phyloP scores from a whole-genome alignment of 1,139 yeast genomes.

The Yamadazyma taylorii region DNA sequence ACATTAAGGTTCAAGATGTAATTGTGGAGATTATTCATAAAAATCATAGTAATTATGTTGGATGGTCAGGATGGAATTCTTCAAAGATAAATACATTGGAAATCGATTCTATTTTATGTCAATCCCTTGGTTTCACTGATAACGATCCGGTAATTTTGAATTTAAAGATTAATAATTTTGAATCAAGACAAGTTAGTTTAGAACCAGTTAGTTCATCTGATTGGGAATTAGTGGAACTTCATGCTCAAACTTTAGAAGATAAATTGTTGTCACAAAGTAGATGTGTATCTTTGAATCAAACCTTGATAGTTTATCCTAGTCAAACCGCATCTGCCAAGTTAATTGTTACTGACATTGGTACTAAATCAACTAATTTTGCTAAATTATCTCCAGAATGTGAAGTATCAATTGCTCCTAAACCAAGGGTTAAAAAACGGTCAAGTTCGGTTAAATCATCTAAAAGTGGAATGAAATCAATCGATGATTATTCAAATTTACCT shows the following conservation, averaged over 20 bases:
- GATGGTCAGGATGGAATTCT: conserved; percentile 78
- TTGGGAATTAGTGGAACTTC: conserved; percentile 89
- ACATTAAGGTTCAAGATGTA: conserved; percentile 60
- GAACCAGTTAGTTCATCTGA: conserved; percentile 80
- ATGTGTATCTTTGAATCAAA: conserved; percentile 62
- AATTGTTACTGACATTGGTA: conserved; percentile 62
- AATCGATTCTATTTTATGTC: conserved; percentile 41
- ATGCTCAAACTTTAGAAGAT: conserved; percentile 76
- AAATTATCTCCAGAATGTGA: conserved; percentile 73
- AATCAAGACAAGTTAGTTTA: conserved; percentile 62
- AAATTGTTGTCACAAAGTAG: conserved; percentile 78
- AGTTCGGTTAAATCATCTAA: conserved; percentile 27
- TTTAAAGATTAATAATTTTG: conserved; percentile 46
- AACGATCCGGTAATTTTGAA: conserved; percentile 40
- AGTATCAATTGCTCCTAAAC: conserved; percentile 80
- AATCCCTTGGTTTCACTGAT: conserved; percentile 51
- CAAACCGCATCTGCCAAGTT: conserved; percentile 64
- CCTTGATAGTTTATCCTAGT: conserved; percentile 71
- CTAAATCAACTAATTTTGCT: conserved; percentile 48
- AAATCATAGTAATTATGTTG: conserved; percentile 48
- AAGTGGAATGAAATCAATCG: conserved; percentile 26
- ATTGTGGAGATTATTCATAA: conserved; percentile 45
- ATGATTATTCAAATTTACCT: conserved; percentile 32
- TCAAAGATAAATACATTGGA: conserved; percentile 33
- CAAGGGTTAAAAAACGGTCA: conserved; percentile 38